Conservation (phyloP, 768 basidiomycete species). For the Naematelia encephala region DNA sequence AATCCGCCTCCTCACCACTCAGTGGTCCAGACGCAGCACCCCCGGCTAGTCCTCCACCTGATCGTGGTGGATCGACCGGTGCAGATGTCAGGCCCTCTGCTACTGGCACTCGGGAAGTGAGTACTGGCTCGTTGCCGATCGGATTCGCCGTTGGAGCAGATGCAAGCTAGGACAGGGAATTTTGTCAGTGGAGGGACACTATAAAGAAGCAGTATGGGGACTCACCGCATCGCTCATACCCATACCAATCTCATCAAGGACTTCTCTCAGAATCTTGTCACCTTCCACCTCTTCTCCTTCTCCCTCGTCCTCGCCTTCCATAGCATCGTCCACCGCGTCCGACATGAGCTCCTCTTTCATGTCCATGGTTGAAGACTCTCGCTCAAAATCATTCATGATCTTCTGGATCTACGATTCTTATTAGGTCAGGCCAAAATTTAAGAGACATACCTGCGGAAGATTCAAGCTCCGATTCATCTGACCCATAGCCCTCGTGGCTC, state of each 20-base stretch:
- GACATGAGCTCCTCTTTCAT: conserved; percentile 99
- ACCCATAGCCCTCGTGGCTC: conserved; percentile 95
- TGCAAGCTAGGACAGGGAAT: conserved; percentile 67
- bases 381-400: conserved; percentile 98
- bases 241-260: conserved; percentile 95
- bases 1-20: conserved; percentile 77
- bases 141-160: conserved; percentile 73
- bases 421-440: background rate
- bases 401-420: conserved; percentile 65
- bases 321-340: conserved; percentile 93
- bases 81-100: conserved; percentile 72
- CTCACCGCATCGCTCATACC: conserved; percentile 71
- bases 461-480: conserved; percentile 96
- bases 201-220: conserved; percentile 5
- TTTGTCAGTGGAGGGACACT: too few species aligned
- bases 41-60: conserved; percentile 53
- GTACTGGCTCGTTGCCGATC: conserved; percentile 59
- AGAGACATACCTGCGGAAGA: conserved; percentile 59
- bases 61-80: conserved; percentile 43
- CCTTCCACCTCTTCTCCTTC: conserved; percentile 96
- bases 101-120: conserved; percentile 70
- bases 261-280: conserved; percentile 90
- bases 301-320: conserved; percentile 71
- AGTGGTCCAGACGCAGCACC: conserved; percentile 44
- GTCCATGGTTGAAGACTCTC: conserved; percentile 96